Conservation (phyloP, 192 early-diverging fungal species). For the Glomus cerebriforme region DNA sequence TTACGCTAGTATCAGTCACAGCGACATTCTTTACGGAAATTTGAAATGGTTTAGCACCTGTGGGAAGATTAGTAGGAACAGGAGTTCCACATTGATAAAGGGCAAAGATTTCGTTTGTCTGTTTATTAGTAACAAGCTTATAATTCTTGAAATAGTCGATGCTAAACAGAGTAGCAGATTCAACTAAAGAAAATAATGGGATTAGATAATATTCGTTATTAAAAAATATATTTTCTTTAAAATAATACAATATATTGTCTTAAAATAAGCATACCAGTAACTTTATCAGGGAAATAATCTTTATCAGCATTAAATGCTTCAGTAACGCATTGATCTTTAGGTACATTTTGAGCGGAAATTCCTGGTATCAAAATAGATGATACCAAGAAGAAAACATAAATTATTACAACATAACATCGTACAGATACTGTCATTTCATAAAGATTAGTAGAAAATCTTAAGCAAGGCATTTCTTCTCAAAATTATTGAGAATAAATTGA, state of each 20-base stretch:
- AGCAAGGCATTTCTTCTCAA: neutral
- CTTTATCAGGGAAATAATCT: conserved; percentile 53
- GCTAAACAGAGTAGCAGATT: conserved; percentile 58
- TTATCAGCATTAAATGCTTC: conserved; percentile 42
- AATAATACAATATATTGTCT: neutral
- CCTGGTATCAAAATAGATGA: neutral
- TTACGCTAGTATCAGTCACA: conserved; percentile 41
- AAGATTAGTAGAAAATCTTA: neutral
- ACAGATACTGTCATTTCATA: neutral
- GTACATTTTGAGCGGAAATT: neutral
- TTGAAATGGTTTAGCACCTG: conserved; percentile 46
- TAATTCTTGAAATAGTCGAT: conserved; percentile 64
- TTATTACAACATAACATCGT: neutral
- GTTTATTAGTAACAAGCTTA: conserved; percentile 65
- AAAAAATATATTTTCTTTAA: neutral
- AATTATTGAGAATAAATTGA: neutral
- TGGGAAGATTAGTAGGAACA: conserved; percentile 42
- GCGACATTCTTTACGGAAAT: conserved; percentile 50
- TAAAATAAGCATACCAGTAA: conserved; percentile 37
- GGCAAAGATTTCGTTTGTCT: conserved; percentile 57
- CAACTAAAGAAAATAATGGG: conserved; percentile 37
- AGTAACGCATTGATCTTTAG: conserved; percentile 25
- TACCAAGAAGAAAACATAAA: conserved; percentile 6
- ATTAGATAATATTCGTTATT: neutral
- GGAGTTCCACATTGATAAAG: conserved; percentile 76